These are phyloP conservation scores for Phytophthora citrophthora DNA, from an alignment of 352 stramenopile genomes.

Conservation along the genomic window DNA sequence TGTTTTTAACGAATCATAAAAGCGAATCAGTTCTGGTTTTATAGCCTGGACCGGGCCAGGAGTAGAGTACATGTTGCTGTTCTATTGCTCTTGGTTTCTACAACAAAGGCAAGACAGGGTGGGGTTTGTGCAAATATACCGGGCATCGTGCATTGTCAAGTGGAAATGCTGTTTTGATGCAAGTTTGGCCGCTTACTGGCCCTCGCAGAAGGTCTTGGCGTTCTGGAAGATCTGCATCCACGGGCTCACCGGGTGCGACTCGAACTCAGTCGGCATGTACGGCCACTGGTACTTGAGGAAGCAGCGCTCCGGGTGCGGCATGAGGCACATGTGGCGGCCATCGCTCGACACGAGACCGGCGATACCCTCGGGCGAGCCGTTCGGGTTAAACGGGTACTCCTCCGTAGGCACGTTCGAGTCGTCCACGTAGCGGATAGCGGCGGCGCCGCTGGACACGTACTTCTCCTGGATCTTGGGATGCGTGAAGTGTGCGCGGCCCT, in stretches of 20 bases:
- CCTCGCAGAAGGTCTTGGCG: constrained; percentile 96
- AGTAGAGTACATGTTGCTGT: constrained; percentile 8
- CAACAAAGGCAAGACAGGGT: constrained; percentile 1
- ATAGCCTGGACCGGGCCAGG: constrained; percentile 5
- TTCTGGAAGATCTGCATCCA: constrained; percentile 99
- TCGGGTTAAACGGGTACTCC: constrained; percentile 99
- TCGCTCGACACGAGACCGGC: constrained; percentile 97
- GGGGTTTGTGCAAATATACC: constrained; percentile 20
- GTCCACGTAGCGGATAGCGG: constrained; percentile 97
- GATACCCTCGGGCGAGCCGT: constrained; percentile 97
- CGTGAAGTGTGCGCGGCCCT: constrained; percentile 96
- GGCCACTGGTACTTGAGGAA: constrained; percentile 99
- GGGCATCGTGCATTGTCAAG: constrained; percentile 26
- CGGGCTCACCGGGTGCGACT: constrained; percentile 84
- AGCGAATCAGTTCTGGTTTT: neutral
- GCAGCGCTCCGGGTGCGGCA: constrained; percentile 98
- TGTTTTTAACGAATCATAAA: neutral
- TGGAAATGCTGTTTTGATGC: constrained; percentile 10
- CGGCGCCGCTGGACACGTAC: constrained; percentile 92
- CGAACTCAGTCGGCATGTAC: constrained; percentile 91
- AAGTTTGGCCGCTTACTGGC: constrained; percentile 38
- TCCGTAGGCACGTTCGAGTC: constrained; percentile 94
- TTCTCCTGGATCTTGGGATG: constrained; percentile 90
- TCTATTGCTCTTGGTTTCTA: neutral
- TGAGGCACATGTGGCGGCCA: constrained; percentile 98